Evolutionary conservation across 306 rosid genomes (phyloP).

Genomic region (apple (Malus domestica)): DNA sequence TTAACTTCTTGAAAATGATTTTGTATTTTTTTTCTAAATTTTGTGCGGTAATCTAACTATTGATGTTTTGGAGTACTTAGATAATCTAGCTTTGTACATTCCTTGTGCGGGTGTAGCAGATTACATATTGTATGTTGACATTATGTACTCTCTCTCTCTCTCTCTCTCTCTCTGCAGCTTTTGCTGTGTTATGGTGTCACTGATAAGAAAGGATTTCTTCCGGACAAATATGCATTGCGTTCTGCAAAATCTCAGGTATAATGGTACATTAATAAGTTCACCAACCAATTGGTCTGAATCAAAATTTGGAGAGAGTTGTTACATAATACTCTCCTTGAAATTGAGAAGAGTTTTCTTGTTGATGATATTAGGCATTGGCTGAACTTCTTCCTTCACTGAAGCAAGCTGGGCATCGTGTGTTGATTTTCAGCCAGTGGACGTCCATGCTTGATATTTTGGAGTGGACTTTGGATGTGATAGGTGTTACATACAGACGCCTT

Average conservation of each 20-base stretch:
- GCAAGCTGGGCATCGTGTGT: conserved; percentile 71
- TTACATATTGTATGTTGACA: background rate
- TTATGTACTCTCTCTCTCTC: background rate
- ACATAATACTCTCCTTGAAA: conserved; percentile 4
- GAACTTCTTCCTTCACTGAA: conserved; percentile 76
- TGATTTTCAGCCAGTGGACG: conserved; percentile 96
- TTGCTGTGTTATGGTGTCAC: conserved; percentile 53
- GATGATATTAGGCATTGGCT: conserved; percentile 54
- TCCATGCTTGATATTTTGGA: conserved; percentile 97
- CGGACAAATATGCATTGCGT: conserved; percentile 66
- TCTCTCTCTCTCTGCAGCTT: conserved; percentile 40
- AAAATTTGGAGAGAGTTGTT: conserved; percentile 1
- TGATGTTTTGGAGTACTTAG: background rate
- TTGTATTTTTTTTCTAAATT: background rate
- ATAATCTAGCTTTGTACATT: background rate
- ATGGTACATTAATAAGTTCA: background rate
- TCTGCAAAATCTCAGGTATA: conserved; percentile 91
- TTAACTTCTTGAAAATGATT: background rate
- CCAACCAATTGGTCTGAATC: conserved; percentile 2
- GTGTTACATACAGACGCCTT: conserved; percentile 78
- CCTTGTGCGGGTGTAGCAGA: background rate
- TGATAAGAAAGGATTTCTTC: conserved; percentile 69
- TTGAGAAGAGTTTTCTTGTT: conserved; percentile 23
- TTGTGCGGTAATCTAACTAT: background rate
- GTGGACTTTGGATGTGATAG: conserved; percentile 94